Base-by-base conservation (phyloP, 257 asterid species). In the Fraxinus cuspidata region DNA sequence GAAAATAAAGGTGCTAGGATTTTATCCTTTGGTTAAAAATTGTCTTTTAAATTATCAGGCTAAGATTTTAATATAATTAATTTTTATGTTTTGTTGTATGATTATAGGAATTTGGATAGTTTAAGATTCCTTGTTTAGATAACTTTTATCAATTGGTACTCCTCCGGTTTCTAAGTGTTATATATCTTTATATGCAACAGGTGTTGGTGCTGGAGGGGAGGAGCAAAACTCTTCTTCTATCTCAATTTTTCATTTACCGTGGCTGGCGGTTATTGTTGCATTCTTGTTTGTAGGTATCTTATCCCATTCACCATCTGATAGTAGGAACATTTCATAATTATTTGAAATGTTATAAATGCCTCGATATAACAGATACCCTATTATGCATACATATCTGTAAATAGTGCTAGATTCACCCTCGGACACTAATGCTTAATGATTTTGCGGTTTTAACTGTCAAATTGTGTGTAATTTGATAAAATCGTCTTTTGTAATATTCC, bases 151-250 rank as follows among this genome's bases (percentile, higher is more conserved):
- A 27, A 53, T 15, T 49, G 67, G 47, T 9, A 35, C 18, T 49
- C 38, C 66, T 37, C 56, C 70, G 38, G 60, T 64, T 64, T 34
- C 58, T 56, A 19, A 29, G 58, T 68, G 4, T 35, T 72, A 12
- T 16, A 25, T 16, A 65, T 70, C 72, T 40, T 53, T 23, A 28
- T 80, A 32, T 84, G 75, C 81, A 76, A 58, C 71, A 85, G 99
- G 98, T 73, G 97, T 96, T 66, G 98, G 99, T 60, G 97, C 97
- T 66, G 98, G 99, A 85, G 99, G 98, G 60, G 97, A 96, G 91
- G 98, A 93, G 80, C 99, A 93, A 81, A 86, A 80, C 76, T 82
- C 91, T 63, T 42, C 49, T 42, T 81, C 96, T 66, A 87, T 93
- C 79, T 92, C 97, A 16, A 75, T 89, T 78, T 82, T 86, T 78